Base-by-base conservation (phyloP, 1,284 basidiomycete species). In the Rhodotorula sp. region DNA sequence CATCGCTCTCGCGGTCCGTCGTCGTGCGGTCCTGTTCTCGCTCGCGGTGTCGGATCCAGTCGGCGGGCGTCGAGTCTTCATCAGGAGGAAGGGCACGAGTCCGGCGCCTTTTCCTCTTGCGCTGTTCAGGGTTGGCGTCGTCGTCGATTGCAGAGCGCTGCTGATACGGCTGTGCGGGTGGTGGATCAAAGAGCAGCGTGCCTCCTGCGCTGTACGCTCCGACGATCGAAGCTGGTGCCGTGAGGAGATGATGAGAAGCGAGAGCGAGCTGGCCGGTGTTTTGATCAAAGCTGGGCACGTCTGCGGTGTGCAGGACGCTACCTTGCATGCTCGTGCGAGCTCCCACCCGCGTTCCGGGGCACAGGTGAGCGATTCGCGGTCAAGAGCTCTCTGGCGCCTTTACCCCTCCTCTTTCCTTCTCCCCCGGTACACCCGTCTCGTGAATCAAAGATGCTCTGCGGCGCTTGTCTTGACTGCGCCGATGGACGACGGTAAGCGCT, bases 161-260 rank as follows among this genome's bases (percentile, higher is more conserved):
- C 31, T 67, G 63, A 61, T 70, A 68, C 7, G 73, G 66, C 3
- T 10, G 10, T 1, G 49, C 8, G 1, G 73, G 69, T 0, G 70
- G 60, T 2, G 21, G 19, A 2, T 58, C 54, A 64, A 74, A 65
- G 15, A 68, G 4, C 47, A 72, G 63, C 1, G 59, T 52, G 55
- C 38, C n/a, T 16, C 5, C 47, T 12, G n/a, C 14, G 23, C 66
- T 57, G 34, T 61, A 64, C 0, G 55, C 65, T 26, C 49, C 16
- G 38, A 47, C 15, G 63, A 58, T 38, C 12, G 66, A 65, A 60
- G 54, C 58, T 0, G 62, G 66, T 2, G 70, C 19, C 5, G 70
- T 66, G 48, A 74, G 14, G 68, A 74, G 73, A 59, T 71, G 64
- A 64, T 74, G 70, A 3, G 28, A 5, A 2, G 48, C 45, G 62